Percentiles rank a stretch among this genome's conserved stretches.
These are phyloP conservation scores for Geranium incanum DNA, from an alignment of 441 rosid genomes.

Conservation along the genomic window DNA sequence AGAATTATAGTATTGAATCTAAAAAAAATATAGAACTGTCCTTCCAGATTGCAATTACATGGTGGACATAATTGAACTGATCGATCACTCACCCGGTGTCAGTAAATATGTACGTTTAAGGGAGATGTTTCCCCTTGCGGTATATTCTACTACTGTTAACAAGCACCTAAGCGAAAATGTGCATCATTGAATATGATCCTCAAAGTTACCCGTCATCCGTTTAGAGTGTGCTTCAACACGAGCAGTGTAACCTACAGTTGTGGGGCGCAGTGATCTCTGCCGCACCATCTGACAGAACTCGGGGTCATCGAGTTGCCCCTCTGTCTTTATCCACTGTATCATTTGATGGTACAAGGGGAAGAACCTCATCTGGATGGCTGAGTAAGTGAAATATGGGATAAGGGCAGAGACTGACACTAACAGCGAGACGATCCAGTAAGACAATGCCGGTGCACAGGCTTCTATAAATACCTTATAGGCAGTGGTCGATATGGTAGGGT, in stretches of 20 bases:
- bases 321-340: slow-evolving; percentile 77
- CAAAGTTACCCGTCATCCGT: background rate
- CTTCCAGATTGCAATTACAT: background rate
- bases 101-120: background rate
- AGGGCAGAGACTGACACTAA: slow-evolving; percentile 50
- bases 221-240: slow-evolving; percentile 33
- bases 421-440: slow-evolving; percentile 62
- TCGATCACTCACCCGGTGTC: background rate
- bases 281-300: slow-evolving; percentile 73
- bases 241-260: slow-evolving; percentile 74
- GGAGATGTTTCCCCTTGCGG: background rate
- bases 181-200: background rate
- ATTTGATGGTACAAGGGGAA: slow-evolving; percentile 83
- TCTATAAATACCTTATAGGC: slow-evolving; percentile 80
- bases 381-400: slow-evolving; percentile 61
- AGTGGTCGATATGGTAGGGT: slow-evolving; percentile 39
- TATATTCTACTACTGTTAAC: too few species aligned
- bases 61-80: background rate
- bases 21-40: background rate
- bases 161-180: background rate
- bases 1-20: background rate
- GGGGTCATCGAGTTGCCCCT: slow-evolving; percentile 66
- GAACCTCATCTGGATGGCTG: slow-evolving; percentile 65
- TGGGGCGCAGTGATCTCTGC: slow-evolving; percentile 61
- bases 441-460: slow-evolving; percentile 75